Percentiles rank a stretch among this genome's conserved stretches.
Conservation (phyloP, 352 stramenopile genomes). For the Phytopythium litorale region DNA sequence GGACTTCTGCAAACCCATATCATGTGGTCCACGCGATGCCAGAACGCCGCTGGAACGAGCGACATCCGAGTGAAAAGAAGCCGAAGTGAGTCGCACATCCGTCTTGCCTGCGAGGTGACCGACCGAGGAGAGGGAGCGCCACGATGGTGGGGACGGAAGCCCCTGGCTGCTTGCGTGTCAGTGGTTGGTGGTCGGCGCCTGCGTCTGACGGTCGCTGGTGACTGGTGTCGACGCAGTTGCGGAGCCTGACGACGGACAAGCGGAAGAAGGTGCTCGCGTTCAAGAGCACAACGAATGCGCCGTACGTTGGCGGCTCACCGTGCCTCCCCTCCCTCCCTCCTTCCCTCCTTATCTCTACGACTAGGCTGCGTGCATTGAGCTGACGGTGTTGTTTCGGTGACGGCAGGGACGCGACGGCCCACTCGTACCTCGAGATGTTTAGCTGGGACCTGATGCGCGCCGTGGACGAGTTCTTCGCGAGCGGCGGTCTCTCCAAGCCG, state of each 20-base stretch:
- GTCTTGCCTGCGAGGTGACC: not conserved
- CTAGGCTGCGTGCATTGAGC: not conserved
- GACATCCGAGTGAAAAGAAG: not conserved
- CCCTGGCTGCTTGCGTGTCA: not conserved
- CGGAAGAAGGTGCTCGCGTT: conserved; percentile 71
- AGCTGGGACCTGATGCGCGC: conserved; percentile 78
- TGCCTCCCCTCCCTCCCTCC: too few relatives aligned
- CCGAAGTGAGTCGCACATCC: not conserved
- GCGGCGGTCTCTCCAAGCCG: conserved; percentile 24
- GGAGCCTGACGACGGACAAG: conserved; percentile 54
- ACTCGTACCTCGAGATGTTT: conserved; percentile 73
- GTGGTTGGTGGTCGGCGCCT: not conserved
- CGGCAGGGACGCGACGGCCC: conserved; percentile 55
- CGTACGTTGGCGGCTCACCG: conserved; percentile 23
- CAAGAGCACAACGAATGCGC: conserved; percentile 70
- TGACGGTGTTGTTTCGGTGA: not conserved
- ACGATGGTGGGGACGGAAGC: too few relatives aligned
- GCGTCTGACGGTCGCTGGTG: not conserved
- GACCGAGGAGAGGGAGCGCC: too few relatives aligned
- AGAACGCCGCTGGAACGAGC: not conserved
- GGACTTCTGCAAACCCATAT: not conserved
- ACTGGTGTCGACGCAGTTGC: conserved; percentile 16
- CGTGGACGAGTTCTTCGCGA: conserved; percentile 77
- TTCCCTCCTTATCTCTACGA: not conserved
- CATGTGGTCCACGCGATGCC: not conserved